Conservation (phyloP, 257 asterid genomes). For the Solanum sitiens region DNA sequence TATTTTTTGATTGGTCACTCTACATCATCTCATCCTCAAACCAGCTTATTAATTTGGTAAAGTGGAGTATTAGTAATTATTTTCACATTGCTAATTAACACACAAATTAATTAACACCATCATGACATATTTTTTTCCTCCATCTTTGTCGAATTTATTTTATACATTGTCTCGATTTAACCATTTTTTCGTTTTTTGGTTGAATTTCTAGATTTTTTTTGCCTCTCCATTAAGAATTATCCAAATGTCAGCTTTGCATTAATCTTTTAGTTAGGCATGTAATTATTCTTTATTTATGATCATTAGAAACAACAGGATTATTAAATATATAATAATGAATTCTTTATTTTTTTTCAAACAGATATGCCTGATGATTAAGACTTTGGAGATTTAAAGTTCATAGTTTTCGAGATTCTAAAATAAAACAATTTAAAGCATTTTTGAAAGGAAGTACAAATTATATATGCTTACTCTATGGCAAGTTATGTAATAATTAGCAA, state of each 20-base stretch:
- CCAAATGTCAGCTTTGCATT: background rate
- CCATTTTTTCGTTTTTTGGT: background rate
- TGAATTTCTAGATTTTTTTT: background rate
- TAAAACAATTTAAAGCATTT: too few species aligned
- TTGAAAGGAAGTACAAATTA: background rate
- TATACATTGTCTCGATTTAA: background rate
- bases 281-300: background rate
- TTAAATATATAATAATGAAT: too few species aligned
- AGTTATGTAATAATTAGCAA: slow-evolving; percentile 4
- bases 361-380: background rate
- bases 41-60: background rate
- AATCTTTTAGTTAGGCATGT: background rate
- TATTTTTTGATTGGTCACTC: background rate
- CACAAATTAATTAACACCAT: background rate
- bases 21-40: background rate
- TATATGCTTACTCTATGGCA: background rate
- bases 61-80: background rate
- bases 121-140: background rate
- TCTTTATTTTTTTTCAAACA: background rate
- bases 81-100: background rate
- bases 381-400: background rate
- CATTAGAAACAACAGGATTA: background rate
- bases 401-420: background rate
- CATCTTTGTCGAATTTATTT: background rate
- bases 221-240: background rate